Conservation (phyloP, 1,284 basidiomycete species). For the Volvariella volvacea region DNA sequence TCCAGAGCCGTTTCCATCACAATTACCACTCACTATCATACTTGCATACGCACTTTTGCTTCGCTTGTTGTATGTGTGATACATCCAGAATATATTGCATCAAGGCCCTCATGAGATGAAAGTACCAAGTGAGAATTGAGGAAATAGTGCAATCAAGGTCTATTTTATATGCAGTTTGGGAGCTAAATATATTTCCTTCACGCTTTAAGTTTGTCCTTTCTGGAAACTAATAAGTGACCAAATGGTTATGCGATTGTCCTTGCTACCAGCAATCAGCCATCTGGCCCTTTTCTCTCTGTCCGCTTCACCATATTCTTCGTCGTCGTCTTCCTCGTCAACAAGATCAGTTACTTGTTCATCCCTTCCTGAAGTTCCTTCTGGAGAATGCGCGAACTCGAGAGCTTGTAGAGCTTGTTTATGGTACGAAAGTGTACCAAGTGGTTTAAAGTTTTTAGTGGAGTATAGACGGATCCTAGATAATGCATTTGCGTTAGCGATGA, state of each 20-base stretch:
- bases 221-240: conserved; percentile 75
- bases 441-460: conserved; percentile 68
- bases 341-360: conserved; percentile 4
- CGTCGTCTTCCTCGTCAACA: conserved; percentile 26
- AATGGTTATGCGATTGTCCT: conserved; percentile 69
- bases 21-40: no score
- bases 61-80: no score
- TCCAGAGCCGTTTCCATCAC: no score
- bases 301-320: conserved; percentile 43
- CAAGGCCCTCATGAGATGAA: no score
- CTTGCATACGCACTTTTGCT: no score
- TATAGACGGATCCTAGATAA: conserved; percentile 64
- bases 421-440: conserved; percentile 73
- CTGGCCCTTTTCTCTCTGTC: conserved; percentile 46
- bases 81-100: no score
- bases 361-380: neutral
- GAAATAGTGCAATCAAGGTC: no score
- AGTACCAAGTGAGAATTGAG: no score
- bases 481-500: no score
- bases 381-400: conserved; percentile 54
- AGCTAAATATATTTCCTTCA: no score
- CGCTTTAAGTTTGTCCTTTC: conserved; percentile 14
- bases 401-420: conserved; percentile 73
- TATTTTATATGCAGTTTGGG: no score
- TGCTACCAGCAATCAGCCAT: conserved; percentile 72